Conservation (phyloP, 2,329 filamentous ascomycete genomes). For the Botrytis squamosa region DNA sequence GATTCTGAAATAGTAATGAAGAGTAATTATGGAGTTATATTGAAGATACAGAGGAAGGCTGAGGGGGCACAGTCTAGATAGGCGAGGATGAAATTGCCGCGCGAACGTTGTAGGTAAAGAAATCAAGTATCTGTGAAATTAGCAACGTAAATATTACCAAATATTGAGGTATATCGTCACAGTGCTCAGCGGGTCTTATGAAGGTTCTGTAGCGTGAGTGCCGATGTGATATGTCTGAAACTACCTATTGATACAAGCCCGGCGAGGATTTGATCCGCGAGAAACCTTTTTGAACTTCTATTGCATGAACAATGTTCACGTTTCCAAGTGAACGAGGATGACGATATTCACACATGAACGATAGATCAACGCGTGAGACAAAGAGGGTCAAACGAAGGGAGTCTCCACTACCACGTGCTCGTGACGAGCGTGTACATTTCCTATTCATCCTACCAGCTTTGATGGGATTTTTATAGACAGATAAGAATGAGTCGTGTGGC, state of each 20-base stretch:
- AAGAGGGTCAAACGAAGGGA: not conserved
- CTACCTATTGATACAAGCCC: not conserved
- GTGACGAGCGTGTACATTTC: not conserved
- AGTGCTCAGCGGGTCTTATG: not conserved
- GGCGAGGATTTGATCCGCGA: not conserved
- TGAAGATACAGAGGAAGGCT: not conserved
- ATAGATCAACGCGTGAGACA: not conserved
- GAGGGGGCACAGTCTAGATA: not conserved
- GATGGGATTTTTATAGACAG: not conserved
- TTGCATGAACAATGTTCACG: not conserved
- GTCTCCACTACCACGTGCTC: not conserved
- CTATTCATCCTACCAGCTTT: not conserved
- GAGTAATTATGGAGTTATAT: not conserved
- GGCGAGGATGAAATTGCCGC: not conserved
- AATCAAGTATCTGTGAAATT: not conserved
- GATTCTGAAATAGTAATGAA: not conserved
- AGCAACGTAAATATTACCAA: not conserved
- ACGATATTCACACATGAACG: not conserved
- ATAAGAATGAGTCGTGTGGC: not conserved
- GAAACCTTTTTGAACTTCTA: not conserved
- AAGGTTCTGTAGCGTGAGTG: not conserved
- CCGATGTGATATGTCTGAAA: not conserved
- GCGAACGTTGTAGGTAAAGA: not conserved
- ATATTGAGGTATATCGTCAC: not conserved
- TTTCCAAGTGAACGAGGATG: not conserved